Conservation (phyloP, 163 green algal genomes). For the Scenedesmus sp. region DNA sequence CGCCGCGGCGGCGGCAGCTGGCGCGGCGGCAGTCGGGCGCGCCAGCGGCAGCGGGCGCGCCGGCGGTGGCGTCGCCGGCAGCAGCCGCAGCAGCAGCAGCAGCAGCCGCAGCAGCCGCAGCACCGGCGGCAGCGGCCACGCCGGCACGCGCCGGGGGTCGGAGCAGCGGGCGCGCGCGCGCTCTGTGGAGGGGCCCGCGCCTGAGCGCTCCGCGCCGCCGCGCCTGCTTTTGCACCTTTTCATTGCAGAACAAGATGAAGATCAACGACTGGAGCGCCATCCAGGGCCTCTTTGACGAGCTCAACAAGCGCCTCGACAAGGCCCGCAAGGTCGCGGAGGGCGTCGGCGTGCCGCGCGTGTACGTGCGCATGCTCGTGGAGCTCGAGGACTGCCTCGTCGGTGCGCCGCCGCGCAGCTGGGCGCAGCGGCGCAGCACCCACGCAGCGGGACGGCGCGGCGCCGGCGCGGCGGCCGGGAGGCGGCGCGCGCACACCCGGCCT, state of each 20-base stretch:
- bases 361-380: constrained; percentile 89
- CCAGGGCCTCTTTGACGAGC: constrained; percentile 93
- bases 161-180: no score
- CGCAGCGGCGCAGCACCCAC: background rate
- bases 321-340: constrained; percentile 45
- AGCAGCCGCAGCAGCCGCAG: background rate
- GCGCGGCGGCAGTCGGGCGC: background rate
- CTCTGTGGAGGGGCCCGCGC: no score
- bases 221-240: no score
- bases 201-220: no score
- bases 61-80: background rate
- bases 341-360: constrained; percentile 77
- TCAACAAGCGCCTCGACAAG: constrained; percentile 98
- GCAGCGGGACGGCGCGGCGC: no score
- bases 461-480: no score
- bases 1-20: background rate
- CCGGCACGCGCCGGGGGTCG: no score
- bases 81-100: background rate
- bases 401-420: background rate
- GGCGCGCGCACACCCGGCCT: no score
- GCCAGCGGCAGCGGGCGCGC: background rate
- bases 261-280: constrained; percentile 98
- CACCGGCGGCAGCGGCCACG: no score
- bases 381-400: constrained; percentile 90
- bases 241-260: constrained; percentile 94